These are phyloP conservation scores for Ambrosia artemisiifolia DNA, from an alignment of 129 eudicot genomes.

Conservation along the genomic window DNA sequence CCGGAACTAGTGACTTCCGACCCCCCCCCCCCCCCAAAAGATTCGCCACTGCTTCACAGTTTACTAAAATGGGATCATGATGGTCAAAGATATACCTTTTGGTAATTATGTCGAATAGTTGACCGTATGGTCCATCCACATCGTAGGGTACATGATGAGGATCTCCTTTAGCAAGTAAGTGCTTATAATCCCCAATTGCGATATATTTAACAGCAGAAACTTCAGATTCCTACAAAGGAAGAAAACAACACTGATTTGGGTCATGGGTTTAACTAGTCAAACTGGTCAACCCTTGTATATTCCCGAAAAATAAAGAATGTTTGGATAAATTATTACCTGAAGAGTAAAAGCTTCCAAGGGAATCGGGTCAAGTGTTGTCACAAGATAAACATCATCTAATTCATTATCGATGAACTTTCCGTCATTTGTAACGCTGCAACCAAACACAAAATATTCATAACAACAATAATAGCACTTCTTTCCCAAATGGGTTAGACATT, in stretches of 20 bases:
- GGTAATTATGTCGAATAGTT: conserved; percentile 62
- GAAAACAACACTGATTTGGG: conserved; percentile 2
- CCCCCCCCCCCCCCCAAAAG: too few relatives aligned
- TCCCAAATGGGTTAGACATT: neutral
- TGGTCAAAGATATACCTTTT: conserved; percentile 48
- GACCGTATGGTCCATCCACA: conserved; percentile 74
- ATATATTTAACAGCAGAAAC: conserved; percentile 94
- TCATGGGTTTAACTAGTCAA: neutral
- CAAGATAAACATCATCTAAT: conserved; percentile 84
- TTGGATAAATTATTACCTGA: conserved; percentile 47
- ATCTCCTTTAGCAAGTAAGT: conserved; percentile 63
- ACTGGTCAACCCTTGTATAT: neutral
- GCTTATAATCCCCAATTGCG: conserved; percentile 63
- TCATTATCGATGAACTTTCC: conserved; percentile 88
- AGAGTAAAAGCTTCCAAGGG: conserved; percentile 96
- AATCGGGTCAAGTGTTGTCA: conserved; percentile 79
- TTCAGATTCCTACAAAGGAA: conserved; percentile 70
- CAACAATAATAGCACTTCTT: neutral
- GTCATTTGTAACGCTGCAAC: conserved; percentile 71
- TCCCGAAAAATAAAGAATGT: neutral
- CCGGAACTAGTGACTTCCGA: too few relatives aligned
- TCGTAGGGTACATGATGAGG: conserved; percentile 73
- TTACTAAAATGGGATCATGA: conserved; percentile 4
- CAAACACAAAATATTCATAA: conserved; percentile 19
- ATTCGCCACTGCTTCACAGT: too few relatives aligned